These are phyloP conservation scores for Euryodendron excelsum DNA, from an alignment of 148 eudicot species.

Conservation along the genomic window DNA sequence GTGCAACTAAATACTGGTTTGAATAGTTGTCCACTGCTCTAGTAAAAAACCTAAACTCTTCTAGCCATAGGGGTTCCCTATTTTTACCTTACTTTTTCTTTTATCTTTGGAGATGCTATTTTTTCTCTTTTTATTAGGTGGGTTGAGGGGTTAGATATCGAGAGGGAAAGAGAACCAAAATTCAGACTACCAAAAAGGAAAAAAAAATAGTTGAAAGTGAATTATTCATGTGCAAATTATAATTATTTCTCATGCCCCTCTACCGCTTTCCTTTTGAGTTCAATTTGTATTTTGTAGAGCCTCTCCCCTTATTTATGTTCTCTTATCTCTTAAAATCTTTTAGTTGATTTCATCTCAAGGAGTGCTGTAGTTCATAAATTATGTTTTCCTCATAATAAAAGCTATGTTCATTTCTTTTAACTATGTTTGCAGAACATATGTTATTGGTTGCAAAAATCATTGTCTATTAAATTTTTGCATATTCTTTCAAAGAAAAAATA, in stretches of 20 bases:
- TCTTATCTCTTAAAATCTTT: not conserved
- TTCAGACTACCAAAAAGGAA: too few species aligned
- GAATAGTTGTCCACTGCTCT: too few species aligned
- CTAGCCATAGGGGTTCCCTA: not conserved
- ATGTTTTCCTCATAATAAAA: not conserved
- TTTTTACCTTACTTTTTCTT: not conserved
- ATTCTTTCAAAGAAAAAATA: not conserved
- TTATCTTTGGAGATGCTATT: not conserved
- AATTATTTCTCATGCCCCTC: too few species aligned
- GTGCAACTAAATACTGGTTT: too few species aligned
- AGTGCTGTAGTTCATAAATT: not conserved
- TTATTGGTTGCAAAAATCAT: not conserved
- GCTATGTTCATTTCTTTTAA: not conserved
- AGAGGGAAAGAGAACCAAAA: too few species aligned
- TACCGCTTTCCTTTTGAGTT: not conserved
- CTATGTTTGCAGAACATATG: not conserved
- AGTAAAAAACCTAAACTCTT: too few species aligned
- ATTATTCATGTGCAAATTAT: too few species aligned
- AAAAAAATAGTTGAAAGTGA: too few species aligned
- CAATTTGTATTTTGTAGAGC: not conserved
- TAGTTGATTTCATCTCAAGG: not conserved
- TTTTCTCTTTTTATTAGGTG: not conserved
- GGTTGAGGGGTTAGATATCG: too few species aligned
- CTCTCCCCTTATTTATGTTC: not conserved
- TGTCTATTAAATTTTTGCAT: not conserved